These are phyloP conservation scores for Parietaria judaica DNA, from an alignment of 306 rosid genomes.

Conservation along the genomic window DNA sequence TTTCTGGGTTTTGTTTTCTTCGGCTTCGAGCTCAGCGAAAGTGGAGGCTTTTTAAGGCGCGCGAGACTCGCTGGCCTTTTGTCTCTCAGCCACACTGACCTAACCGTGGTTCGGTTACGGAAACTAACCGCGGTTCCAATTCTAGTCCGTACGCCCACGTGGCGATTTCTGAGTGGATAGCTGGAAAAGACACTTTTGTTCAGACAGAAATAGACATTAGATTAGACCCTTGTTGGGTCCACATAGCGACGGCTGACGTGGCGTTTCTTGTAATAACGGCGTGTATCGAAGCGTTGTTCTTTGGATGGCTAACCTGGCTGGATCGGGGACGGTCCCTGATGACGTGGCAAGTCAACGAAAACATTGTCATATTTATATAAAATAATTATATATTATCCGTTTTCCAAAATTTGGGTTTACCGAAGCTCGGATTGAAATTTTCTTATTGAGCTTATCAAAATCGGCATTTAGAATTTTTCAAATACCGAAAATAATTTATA, in stretches of 20 bases:
- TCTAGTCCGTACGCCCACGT: not conserved
- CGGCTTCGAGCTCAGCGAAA: not conserved
- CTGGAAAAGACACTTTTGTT: too few relatives aligned
- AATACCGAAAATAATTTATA: too few relatives aligned
- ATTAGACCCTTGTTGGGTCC: too few relatives aligned
- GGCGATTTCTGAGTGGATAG: not conserved
- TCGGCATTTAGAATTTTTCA: too few relatives aligned
- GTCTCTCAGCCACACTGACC: not conserved
- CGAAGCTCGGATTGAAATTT: too few relatives aligned
- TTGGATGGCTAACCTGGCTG: not conserved
- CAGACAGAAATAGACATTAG: too few relatives aligned
- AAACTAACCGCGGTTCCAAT: conserved; percentile 12
- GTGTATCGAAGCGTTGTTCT: not conserved
- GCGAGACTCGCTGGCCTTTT: conserved; percentile 1
- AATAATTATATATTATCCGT: too few relatives aligned
- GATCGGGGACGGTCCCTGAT: not conserved
- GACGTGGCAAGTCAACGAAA: not conserved
- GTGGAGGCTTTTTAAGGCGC: not conserved
- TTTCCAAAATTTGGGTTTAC: too few relatives aligned
- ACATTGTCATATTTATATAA: too few relatives aligned
- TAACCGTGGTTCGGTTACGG: not conserved
- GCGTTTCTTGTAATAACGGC: not conserved
- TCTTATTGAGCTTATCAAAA: too few relatives aligned
- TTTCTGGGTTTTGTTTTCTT: not conserved
- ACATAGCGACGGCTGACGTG: not conserved